Percentiles rank a stretch among this genome's conserved stretches.
Evolutionary conservation across 345 rosid genomes (phyloP).

Genomic region (Carallia brachiata): DNA sequence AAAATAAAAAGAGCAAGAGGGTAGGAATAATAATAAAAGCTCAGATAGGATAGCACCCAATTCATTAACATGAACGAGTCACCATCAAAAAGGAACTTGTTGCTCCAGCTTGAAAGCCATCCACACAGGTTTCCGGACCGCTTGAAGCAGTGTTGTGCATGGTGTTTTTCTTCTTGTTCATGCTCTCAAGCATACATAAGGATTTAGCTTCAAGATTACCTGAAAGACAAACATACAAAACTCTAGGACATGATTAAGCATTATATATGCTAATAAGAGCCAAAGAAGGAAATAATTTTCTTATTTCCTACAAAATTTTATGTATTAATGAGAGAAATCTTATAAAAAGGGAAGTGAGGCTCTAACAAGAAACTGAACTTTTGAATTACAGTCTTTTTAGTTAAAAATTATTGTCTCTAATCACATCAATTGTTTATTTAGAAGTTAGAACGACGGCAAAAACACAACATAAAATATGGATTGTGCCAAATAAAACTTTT

Average conservation of each 20-base stretch:
- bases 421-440: too few species aligned
- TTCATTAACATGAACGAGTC: conserved; percentile 20
- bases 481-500: too few species aligned
- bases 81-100: not conserved
- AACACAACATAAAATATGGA: too few species aligned
- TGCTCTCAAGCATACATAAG: conserved; percentile 9
- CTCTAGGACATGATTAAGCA: not conserved
- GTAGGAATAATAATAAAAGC: conserved; percentile 37
- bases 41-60: conserved; percentile 87
- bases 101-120: conserved; percentile 15
- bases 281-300: too few species aligned
- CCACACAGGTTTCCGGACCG: not conserved
- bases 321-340: too few species aligned
- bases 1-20: not conserved
- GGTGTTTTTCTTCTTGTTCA: not conserved
- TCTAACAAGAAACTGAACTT: too few species aligned
- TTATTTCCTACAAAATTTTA: too few species aligned
- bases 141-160: not conserved
- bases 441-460: too few species aligned
- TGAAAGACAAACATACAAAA: conserved; percentile 10
- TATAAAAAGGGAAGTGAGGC: too few species aligned
- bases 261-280: too few species aligned
- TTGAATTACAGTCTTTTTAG: too few species aligned
- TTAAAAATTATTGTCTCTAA: too few species aligned
- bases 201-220: conserved; percentile 12